Evolutionary conservation across 2,329 filamentous ascomycete genomes (phyloP).

Genomic region (Cercospora zeae-maydis): DNA sequence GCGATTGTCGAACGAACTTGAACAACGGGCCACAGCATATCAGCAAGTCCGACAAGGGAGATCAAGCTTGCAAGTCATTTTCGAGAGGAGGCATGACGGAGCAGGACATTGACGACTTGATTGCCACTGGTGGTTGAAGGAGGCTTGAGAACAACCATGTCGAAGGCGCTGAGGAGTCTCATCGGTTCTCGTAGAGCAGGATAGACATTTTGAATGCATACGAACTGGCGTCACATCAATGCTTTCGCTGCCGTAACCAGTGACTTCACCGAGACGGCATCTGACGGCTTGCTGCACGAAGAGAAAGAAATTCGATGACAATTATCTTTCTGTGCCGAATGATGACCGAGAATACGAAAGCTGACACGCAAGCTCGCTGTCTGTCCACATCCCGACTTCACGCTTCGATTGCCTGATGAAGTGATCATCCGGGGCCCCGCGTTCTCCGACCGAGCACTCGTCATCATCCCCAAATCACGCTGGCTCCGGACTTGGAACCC

Average conservation of each 20-base stretch:
- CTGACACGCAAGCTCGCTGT: not conserved
- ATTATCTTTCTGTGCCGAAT: not conserved
- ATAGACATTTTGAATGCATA: too few species aligned
- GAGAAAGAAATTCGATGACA: not conserved
- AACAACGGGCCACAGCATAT: not conserved
- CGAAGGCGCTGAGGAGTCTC: too few species aligned
- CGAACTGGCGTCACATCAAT: too few species aligned
- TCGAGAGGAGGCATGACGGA: conserved; percentile 2
- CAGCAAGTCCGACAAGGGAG: not conserved
- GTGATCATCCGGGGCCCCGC: not conserved
- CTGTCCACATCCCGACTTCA: not conserved
- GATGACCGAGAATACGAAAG: not conserved
- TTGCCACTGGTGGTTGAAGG: not conserved
- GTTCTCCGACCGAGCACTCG: not conserved
- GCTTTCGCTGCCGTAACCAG: too few species aligned
- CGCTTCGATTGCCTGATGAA: not conserved
- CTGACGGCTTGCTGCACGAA: too few species aligned
- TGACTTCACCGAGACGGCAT: too few species aligned
- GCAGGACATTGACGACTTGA: not conserved
- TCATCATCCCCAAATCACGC: not conserved
- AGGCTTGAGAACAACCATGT: too few species aligned
- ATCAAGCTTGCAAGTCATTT: not conserved
- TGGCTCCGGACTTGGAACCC: not conserved
- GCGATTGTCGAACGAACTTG: conserved; percentile 3
- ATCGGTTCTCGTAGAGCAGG: too few species aligned